These are phyloP conservation scores for Haberlea rhodopensis DNA, from an alignment of 257 asterid species.

Conservation along the genomic window DNA sequence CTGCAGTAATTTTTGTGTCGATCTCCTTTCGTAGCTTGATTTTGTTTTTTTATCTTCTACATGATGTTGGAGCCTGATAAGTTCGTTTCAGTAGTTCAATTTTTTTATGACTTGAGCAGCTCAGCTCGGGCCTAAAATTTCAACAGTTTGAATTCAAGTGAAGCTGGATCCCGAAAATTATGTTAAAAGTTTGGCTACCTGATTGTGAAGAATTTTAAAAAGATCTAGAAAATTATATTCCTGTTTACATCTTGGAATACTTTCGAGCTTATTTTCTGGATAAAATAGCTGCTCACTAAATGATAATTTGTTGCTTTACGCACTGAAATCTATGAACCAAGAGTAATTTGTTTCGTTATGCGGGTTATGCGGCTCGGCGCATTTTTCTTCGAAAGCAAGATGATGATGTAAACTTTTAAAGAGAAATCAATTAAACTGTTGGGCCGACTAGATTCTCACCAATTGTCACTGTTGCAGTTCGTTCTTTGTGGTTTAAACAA, in stretches of 20 bases:
- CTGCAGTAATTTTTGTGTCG: not conserved
- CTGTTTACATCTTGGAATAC: not conserved
- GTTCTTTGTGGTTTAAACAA: not conserved
- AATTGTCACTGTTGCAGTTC: constrained; percentile 3
- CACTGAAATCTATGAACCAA: not conserved
- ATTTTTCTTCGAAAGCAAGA: no score
- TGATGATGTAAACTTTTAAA: no score
- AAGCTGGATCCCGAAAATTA: not conserved
- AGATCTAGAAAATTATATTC: not conserved
- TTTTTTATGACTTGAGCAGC: not conserved
- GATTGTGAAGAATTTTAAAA: not conserved
- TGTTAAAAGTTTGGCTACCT: not conserved
- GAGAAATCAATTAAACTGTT: not conserved
- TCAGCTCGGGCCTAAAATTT: not conserved
- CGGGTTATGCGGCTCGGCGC: no score
- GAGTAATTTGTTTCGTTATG: no score
- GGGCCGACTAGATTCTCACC: not conserved
- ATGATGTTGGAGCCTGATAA: not conserved
- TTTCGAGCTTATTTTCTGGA: not conserved
- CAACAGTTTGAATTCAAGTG: not conserved
- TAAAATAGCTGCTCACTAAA: not conserved
- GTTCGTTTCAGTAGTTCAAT: not conserved
- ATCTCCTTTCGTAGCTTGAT: not conserved
- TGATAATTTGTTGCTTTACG: not conserved
- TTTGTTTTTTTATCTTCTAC: not conserved